Evolutionary conservation across 2,329 filamentous ascomycete genomes (phyloP), one percentile per base, ranked within the genome.

Genomic region (Hypoxylon rubiginosum): DNA sequence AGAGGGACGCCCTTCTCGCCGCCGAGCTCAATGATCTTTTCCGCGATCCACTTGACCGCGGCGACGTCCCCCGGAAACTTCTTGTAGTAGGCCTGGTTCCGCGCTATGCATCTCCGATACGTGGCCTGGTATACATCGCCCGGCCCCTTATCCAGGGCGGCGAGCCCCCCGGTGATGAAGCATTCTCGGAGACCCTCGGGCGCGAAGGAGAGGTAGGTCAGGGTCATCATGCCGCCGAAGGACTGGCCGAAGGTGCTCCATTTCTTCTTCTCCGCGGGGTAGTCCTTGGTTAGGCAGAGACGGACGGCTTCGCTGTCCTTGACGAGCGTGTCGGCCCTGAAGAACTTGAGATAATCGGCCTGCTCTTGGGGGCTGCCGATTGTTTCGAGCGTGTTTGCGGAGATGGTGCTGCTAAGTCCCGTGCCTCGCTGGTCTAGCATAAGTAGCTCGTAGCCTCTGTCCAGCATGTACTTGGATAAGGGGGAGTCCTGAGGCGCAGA

Each of bases 361-460:
- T 97, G 93, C 62, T 88, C 87, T 49, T 86, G 79, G 1, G 87
- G 82, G 63, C 87, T 86, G 4, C 91, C 91, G 41, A 89, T 85
- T 11, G 86, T 81, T 34, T 86, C 85, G 4, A 97, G 84, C 6
- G 91, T 93, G 8, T 86, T 87, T 8, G 92, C 88, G 1, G 91
- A 91, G 45, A 97, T 87, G 0, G 94, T 91, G 1, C 89, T 92
- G 75, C 92, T 97, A 54, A 97, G 82, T 1, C 95, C 95, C 2
- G 93, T 97, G 11, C 95, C 95, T 54, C 95, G 89, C 77, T 97
- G 94, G 78, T 98, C 95, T n/a, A 98, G 85, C 69, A 91, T 90
- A 1, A 98, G 86, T 49, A 93, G 83, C 78, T 97, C 92, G 75
- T 97, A 97, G 15, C 94, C 94, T 67, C 90, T 90, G 64, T 90